Conservation (phyloP, 345 rosid genomes). For the Citrus mangshanensis region DNA sequence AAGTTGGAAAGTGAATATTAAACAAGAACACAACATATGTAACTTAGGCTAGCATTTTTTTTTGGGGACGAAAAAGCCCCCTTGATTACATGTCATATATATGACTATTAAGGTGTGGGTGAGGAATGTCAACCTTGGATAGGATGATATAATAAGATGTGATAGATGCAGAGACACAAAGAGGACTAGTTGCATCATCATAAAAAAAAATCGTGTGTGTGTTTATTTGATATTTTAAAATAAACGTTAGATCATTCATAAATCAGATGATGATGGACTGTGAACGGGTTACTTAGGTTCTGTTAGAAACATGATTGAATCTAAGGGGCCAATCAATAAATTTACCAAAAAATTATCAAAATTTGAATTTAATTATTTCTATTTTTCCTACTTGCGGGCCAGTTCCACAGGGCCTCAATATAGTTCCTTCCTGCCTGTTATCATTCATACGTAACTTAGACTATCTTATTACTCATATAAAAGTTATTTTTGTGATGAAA, state of each 20-base stretch:
- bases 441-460: background rate
- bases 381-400: too few species aligned
- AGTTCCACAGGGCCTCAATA: too few species aligned
- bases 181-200: background rate
- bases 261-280: too few species aligned
- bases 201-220: background rate
- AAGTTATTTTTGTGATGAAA: constrained; percentile 5
- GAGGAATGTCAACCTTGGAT: constrained; percentile 48
- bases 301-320: too few species aligned
- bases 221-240: background rate
- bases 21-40: background rate
- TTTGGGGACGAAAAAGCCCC: constrained; percentile 8
- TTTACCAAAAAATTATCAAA: too few species aligned
- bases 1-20: constrained; percentile 21
- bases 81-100: background rate
- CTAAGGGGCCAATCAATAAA: too few species aligned
- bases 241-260: too few species aligned
- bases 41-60: background rate
- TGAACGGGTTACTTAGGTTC: too few species aligned
- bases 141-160: constrained; percentile 14
- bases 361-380: too few species aligned
- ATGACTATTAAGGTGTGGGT: background rate
- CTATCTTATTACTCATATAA: background rate
- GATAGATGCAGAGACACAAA: background rate
- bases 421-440: too few species aligned